Conservation (phyloP, 1,284 basidiomycete species). For the Ceratobasidium sp. region DNA sequence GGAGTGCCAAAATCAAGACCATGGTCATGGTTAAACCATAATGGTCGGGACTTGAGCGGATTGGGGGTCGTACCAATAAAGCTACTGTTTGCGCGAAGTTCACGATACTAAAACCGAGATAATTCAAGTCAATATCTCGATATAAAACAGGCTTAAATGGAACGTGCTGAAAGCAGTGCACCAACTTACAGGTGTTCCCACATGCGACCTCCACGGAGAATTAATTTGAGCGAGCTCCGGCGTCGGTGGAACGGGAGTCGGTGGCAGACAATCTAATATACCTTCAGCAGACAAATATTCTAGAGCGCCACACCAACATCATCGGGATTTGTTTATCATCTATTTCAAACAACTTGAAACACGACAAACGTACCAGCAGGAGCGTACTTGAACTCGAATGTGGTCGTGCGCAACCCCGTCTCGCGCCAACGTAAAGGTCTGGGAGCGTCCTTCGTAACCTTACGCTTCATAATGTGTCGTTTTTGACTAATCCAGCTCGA, state of each 20-base stretch:
- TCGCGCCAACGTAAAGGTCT: conserved; percentile 21
- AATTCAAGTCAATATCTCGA: not conserved
- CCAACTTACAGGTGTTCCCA: conserved; percentile 28
- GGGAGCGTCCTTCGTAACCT: not conserved
- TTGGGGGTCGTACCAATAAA: conserved; percentile 13
- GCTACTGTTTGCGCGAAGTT: conserved; percentile 18
- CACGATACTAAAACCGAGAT: conserved; percentile 15
- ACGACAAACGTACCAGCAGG: conserved; percentile 15
- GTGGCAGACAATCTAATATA: conserved; percentile 20
- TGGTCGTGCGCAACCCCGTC: conserved; percentile 12
- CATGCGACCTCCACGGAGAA: conserved; percentile 39
- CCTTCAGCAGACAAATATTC: conserved; percentile 25
- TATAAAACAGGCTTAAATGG: not conserved
- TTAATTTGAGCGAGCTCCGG: not conserved
- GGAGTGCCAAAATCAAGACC: conserved; percentile 32
- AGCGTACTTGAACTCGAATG: conserved; percentile 40
- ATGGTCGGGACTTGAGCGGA: not conserved
- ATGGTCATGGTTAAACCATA: conserved; percentile 5
- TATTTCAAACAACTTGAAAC: not conserved
- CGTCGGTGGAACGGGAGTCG: not conserved
- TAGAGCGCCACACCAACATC: not conserved
- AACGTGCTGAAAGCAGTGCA: not conserved
- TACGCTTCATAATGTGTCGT: not conserved
- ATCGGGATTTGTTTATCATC: too few relatives aligned
- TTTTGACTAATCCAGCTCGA: conserved; percentile 28